Conservation (phyloP, 768 basidiomycete genomes). For the Russula sp. region DNA sequence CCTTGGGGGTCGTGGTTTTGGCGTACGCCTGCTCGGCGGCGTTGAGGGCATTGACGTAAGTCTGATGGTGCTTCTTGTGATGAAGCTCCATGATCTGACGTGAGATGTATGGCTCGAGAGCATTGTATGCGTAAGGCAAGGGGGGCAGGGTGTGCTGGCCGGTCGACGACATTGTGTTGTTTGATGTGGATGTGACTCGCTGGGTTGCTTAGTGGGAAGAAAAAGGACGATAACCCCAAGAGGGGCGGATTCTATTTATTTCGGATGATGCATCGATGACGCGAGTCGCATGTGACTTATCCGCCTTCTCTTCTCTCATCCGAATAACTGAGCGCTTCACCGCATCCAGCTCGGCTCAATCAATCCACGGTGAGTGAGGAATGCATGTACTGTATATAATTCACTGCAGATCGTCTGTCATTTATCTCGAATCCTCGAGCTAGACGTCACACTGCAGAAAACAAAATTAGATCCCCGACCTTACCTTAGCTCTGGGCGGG, state of each 20-base stretch:
- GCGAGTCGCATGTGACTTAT: conserved; percentile 15
- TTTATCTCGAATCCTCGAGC: not conserved
- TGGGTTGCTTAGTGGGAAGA: conserved; percentile 6
- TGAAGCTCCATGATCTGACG: conserved; percentile 92
- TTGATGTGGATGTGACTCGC: not conserved
- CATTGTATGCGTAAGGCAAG: conserved; percentile 80
- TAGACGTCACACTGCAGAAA: not conserved
- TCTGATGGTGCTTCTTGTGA: conserved; percentile 94
- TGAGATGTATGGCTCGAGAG: conserved; percentile 91
- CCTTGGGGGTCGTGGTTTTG: conserved; percentile 64
- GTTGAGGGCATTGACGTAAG: conserved; percentile 90
- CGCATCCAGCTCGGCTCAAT: not conserved
- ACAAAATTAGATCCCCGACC: not conserved
- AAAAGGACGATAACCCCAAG: not conserved
- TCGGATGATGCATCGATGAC: conserved; percentile 18
- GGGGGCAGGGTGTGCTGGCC: conserved; percentile 55
- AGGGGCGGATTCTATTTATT: conserved; percentile 23
- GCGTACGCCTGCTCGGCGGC: conserved; percentile 79
- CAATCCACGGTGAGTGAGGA: not conserved
- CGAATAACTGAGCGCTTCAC: not conserved
- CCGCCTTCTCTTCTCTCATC: not conserved
- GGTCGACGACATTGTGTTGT: conserved; percentile 33
- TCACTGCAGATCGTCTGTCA: not conserved
- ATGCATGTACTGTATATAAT: not conserved
- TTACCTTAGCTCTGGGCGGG: not conserved